phyloP scores from a whole-genome alignment of 768 basidiomycete genomes.

The Lactarius psammicola region DNA sequence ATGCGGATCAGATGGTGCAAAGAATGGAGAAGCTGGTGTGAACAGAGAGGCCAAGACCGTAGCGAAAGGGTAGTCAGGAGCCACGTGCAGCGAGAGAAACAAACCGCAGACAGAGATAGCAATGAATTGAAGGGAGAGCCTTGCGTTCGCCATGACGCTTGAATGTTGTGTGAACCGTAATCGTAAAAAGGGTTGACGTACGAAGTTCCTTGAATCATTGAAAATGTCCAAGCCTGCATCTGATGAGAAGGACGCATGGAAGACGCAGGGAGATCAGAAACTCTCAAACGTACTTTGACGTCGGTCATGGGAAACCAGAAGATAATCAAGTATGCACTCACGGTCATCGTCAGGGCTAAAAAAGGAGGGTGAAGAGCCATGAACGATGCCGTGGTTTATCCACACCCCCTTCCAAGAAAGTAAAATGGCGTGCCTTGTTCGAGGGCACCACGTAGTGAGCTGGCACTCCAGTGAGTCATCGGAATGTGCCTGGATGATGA shows the following conservation, averaged over 20 bases:
- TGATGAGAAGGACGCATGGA: constrained; percentile 14
- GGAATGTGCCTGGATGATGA: neutral
- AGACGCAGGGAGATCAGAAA: neutral
- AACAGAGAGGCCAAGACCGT: neutral
- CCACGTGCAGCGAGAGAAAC: neutral
- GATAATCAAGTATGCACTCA: neutral
- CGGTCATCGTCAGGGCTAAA: neutral
- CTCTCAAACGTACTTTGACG: neutral
- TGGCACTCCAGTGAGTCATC: neutral
- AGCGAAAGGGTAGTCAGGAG: neutral
- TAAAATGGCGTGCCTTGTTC: neutral
- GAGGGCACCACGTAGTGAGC: neutral
- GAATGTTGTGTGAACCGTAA: neutral
- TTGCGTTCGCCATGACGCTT: neutral
- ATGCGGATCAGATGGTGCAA: neutral
- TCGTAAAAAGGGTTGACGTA: neutral
- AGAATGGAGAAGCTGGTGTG: neutral
- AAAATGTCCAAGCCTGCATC: neutral
- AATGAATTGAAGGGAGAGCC: neutral
- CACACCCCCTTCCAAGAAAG: neutral
- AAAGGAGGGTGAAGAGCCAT: neutral
- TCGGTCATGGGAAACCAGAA: neutral
- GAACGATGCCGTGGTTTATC: neutral
- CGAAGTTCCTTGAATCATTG: neutral
- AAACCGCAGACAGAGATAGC: neutral